Base-by-base conservation (phyloP, 345 rosid species). In the Linum tenue region DNA sequence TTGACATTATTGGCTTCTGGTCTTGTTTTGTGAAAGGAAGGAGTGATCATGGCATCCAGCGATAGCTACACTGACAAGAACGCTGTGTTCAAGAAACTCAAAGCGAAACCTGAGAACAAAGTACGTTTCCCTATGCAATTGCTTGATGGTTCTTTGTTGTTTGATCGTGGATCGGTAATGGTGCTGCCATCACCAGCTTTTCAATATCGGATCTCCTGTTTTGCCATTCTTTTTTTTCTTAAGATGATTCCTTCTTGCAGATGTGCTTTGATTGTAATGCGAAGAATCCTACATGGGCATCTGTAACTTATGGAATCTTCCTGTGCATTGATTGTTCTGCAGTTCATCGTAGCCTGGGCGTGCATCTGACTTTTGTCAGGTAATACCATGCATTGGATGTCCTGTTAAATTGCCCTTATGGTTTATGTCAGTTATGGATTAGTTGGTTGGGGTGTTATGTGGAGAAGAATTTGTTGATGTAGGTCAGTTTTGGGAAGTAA, bases 301-400 rank as follows among this genome's bases (percentile, higher is more conserved):
- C 98, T 16, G 99, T 95, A 61, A 95, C 99, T 0, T 95, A 89
- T 56, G 99, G 99, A 72, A 80, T 95, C 82, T 95, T 95, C 74
- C 95, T 95, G 59, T 91, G 99, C 76, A 91, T 95, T 62, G 99
- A 91, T 79, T 95, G 99, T 79, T 95, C 99, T 11, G 99, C 98
- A 22, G 87, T 79, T 69, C 99, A 91, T 71, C 94, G 99, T 11
- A 87, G 82, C 74, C 95, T 95, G 51, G 99, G 99, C 64, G 98
- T 91, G 16, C 99, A 95, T 70, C 69, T 95, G 78, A 95, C 98
- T 75, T 95, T 95, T 78, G 97, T 95, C 70, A 84, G 99, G 99
- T 94, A 64, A 31, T 66, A 37, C 60, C 22, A 36, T 64, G 35
- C 48, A 22, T 50, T 6, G 39, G 5, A 64, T 7, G 11, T 2